Evolutionary conservation across 2,329 filamentous ascomycete genomes (phyloP).

Genomic region (Lachnellula hyalina): DNA sequence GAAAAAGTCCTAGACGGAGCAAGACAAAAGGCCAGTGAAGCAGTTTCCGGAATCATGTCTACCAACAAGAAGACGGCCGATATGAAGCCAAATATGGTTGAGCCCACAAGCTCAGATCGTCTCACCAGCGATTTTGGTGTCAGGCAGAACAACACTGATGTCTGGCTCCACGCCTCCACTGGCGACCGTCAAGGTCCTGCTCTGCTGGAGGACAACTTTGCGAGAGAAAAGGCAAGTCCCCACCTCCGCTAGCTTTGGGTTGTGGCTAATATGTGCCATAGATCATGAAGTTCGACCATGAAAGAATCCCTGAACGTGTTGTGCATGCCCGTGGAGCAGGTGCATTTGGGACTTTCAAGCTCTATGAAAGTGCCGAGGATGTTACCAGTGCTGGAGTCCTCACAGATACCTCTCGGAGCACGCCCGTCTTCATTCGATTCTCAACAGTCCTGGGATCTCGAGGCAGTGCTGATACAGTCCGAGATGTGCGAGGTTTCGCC

Average conservation of each 20-base stretch:
- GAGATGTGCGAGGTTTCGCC: constrained; percentile 78
- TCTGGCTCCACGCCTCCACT: constrained; percentile 65
- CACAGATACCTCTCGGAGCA: constrained; percentile 62
- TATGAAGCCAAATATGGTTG: constrained; percentile 42
- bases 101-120: constrained; percentile 51
- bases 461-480: constrained; percentile 73
- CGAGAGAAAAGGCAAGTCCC: constrained; percentile 62
- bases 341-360: constrained; percentile 62
- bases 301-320: constrained; percentile 61
- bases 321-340: constrained; percentile 61
- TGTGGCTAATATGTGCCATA: constrained; percentile 28
- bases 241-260: not conserved
- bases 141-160: constrained; percentile 66
- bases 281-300: constrained; percentile 73
- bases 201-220: constrained; percentile 68
- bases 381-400: constrained; percentile 59
- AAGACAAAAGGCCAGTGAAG: constrained; percentile 19
- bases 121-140: constrained; percentile 76
- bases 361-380: constrained; percentile 58
- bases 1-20: constrained; percentile 7
- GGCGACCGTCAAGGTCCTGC: constrained; percentile 60
- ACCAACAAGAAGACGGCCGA: constrained; percentile 27
- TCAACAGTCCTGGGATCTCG: constrained; percentile 72
- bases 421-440: constrained; percentile 67
- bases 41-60: constrained; percentile 17